phyloP scores from a whole-genome alignment of 1,284 basidiomycete genomes.

The Porodaedalea pini region DNA sequence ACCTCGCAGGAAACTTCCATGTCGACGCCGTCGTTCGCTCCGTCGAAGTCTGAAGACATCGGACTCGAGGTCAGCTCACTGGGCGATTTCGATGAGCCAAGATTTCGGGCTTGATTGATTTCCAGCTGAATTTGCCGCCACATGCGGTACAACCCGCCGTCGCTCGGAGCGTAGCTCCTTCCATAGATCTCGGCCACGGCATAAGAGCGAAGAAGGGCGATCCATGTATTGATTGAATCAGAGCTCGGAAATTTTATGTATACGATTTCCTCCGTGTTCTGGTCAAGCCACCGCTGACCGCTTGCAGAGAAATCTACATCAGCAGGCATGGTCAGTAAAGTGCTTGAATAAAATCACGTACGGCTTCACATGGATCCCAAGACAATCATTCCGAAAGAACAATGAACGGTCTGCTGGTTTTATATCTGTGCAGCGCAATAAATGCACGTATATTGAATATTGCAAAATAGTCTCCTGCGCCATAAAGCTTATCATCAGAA shows the following conservation, averaged over 20 bases:
- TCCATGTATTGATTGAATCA: constrained; percentile 65
- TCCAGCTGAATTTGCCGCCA: constrained; percentile 76
- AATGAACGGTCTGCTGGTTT: constrained; percentile 65
- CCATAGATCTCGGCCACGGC: constrained; percentile 76
- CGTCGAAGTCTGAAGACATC: constrained; percentile 23
- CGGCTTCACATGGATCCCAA: constrained; percentile 64
- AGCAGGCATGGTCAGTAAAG: constrained; percentile 13
- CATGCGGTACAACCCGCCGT: constrained; percentile 77
- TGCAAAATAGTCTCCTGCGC: constrained; percentile 64
- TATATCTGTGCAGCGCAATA: constrained; percentile 71
- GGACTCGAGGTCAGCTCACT: constrained; percentile 27
- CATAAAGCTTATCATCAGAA: constrained; percentile 1
- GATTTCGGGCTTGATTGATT: constrained; percentile 64
- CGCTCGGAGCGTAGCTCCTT: constrained; percentile 46
- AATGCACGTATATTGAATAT: constrained; percentile 67
- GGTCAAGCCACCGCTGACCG: constrained; percentile 57
- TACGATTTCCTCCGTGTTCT: constrained; percentile 56
- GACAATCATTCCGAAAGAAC: constrained; percentile 66
- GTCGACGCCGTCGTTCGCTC: constrained; percentile 53
- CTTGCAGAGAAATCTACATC: constrained; percentile 31
- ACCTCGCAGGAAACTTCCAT: constrained; percentile 70
- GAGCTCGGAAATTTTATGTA: constrained; percentile 63
- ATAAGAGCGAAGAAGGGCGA: constrained; percentile 71
- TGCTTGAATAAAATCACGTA: constrained; percentile 29
- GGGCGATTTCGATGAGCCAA: constrained; percentile 45